Evolutionary conservation across 306 rosid species (phyloP), one percentile per base, ranked within the genome.

Genomic region (Erythrophleum fordii): DNA sequence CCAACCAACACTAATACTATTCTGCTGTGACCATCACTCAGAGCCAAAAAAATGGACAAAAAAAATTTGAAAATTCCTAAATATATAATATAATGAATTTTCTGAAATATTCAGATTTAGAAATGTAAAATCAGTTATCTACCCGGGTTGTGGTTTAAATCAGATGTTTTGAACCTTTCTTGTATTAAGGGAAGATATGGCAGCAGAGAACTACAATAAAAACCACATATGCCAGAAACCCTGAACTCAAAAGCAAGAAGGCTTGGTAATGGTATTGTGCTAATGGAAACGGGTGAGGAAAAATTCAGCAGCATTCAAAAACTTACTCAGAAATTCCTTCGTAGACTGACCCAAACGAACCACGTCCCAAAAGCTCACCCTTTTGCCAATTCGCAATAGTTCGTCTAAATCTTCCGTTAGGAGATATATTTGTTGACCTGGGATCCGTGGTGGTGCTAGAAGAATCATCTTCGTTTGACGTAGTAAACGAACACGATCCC

Each of bases 281-380:
- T 71, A 76, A 37, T 6, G 74, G 53, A 76, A 69, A 65, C 37
- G 3, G 41, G 49, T 59, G 34, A 46, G 26, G 14, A 77, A 26
- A 68, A 41, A 20, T 31, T 20, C 29, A 61, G 28, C 29, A 73
- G 23, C 25, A 76, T 76, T 53, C 22, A 58, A 34, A 41, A 4
- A 86, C 98, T 83, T 90, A 95, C 98, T 81, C 88, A 37, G 94
- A 74, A 79, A 95, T 91, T 82, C 95, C 98, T 89, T 92, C 97
- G 52, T 77, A 95, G 4, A 95, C 98, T 16, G 95, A 87, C 34
- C 98, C 98, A 81, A 92, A 95, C 12, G 98, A 90, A 53, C 98
- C 98, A 22, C 97, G 94, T 41, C 98, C 98, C 64, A 95, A 91
- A 86, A 87, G 97, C 2, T 74, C 87, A 26, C 97, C 97, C 87